Conservation (phyloP, 1,284 basidiomycete species). For the Fomitopsis pinicola region DNA sequence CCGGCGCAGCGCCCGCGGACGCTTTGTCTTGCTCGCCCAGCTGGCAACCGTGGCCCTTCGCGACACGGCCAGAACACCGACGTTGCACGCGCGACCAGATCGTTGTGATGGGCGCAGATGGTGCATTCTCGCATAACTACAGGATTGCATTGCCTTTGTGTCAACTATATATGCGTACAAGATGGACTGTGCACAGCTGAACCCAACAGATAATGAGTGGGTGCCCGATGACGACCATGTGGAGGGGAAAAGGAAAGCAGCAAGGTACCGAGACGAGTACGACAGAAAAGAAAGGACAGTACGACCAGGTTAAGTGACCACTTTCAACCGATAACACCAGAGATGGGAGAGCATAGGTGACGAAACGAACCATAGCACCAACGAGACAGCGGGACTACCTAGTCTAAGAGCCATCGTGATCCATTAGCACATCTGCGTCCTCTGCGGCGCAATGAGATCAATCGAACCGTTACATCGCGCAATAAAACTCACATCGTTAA, state of each 20-base stretch:
- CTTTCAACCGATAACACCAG: neutral
- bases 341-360: neutral
- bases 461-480: constrained; percentile 17
- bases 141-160: constrained; percentile 1
- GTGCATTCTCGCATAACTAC: neutral
- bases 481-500: constrained; percentile 15
- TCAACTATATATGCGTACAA: constrained; percentile 6
- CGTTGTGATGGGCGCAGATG: neutral
- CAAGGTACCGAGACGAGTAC: neutral
- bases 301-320: neutral
- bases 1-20: neutral
- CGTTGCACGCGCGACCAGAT: neutral
- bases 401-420: constrained; percentile 1
- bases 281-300: neutral
- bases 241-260: neutral
- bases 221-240: neutral
- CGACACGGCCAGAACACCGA: neutral
- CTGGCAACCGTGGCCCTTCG: neutral
- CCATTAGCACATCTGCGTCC: neutral
- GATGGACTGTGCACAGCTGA: neutral
- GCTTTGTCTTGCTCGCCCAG: neutral
- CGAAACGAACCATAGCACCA: neutral
- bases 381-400: neutral
- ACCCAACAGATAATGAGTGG: neutral
- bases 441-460: constrained; percentile 7